These are phyloP conservation scores for Phyllachora maydis DNA, from an alignment of 2,329 filamentous ascomycete genomes.

Conservation along the genomic window DNA sequence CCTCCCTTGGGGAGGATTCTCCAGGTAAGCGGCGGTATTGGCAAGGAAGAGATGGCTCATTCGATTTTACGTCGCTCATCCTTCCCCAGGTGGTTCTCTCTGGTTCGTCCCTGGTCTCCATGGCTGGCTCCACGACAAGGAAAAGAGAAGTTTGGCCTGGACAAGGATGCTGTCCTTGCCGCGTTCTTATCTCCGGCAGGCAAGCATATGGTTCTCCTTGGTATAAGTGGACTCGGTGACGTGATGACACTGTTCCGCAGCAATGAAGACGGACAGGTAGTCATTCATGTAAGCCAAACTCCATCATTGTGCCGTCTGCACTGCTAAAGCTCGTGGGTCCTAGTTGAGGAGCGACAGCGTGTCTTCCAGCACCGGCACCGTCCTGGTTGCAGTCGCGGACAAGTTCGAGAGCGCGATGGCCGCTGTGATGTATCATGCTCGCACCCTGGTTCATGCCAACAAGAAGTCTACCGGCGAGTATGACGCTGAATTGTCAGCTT, in stretches of 20 bases:
- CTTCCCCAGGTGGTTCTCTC: constrained; percentile 50
- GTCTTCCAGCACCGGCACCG: constrained; percentile 31
- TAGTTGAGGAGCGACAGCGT: too few relatives aligned
- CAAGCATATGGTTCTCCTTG: constrained; percentile 56
- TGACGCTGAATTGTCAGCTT: constrained; percentile 21
- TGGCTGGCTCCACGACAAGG: constrained; percentile 88
- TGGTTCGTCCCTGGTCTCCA: constrained; percentile 60
- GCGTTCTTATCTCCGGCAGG: constrained; percentile 59
- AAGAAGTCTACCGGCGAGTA: constrained; percentile 20
- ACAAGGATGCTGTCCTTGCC: constrained; percentile 59
- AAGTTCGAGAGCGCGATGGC: constrained; percentile 58
- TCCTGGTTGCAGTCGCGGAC: constrained; percentile 52
- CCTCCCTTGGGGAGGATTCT: constrained; percentile 32
- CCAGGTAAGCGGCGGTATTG: constrained; percentile 26
- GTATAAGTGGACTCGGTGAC: constrained; percentile 53
- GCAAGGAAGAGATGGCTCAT: too few relatives aligned
- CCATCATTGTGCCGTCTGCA: too few relatives aligned
- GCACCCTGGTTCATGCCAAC: constrained; percentile 32
- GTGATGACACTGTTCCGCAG: constrained; percentile 50
- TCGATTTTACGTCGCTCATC: too few relatives aligned
- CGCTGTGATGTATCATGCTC: constrained; percentile 74
- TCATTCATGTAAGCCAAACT: constrained; percentile 39
- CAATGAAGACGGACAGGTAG: constrained; percentile 40
- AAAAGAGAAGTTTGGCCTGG: constrained; percentile 39
- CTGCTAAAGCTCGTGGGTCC: too few relatives aligned